These are phyloP conservation scores for Solanum hybrid DNA, from an alignment of 305 asterid genomes.

Conservation along the genomic window DNA sequence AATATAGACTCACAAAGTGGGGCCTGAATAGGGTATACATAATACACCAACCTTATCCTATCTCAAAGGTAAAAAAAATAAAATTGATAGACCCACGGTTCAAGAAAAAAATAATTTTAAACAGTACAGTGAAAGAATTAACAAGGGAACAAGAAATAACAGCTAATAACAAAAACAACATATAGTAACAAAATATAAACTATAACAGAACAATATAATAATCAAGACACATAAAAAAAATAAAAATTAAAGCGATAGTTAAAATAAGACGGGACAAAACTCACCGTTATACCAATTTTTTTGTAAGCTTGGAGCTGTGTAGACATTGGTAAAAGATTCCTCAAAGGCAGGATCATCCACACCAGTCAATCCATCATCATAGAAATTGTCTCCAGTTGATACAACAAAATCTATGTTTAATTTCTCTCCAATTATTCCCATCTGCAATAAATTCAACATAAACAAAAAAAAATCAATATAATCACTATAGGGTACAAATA, in stretches of 20 bases:
- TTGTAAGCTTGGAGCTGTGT: constrained; percentile 44
- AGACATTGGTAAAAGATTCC: constrained; percentile 43
- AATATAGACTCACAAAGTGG: too few species aligned
- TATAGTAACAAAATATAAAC: too few species aligned
- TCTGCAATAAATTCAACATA: constrained; percentile 11
- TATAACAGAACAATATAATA: not conserved
- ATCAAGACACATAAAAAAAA: not conserved
- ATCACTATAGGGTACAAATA: not conserved
- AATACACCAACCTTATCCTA: not conserved
- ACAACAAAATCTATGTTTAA: constrained; percentile 41
- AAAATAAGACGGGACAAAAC: not conserved
- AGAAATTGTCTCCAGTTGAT: constrained; percentile 59
- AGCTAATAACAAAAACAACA: too few species aligned
- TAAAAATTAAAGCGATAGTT: not conserved
- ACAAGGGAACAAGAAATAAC: not conserved
- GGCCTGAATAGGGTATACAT: not conserved
- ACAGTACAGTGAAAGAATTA: not conserved
- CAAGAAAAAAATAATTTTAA: not conserved
- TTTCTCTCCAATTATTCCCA: constrained; percentile 44
- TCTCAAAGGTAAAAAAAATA: not conserved
- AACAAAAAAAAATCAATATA: not conserved
- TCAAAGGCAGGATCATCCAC: constrained; percentile 47
- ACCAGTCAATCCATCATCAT: constrained; percentile 36
- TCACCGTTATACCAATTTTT: constrained; percentile 58
- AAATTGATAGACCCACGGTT: rapidly evolving